Base-by-base conservation (phyloP, 768 basidiomycete species). In the Rhodotorula taiwanensis region DNA sequence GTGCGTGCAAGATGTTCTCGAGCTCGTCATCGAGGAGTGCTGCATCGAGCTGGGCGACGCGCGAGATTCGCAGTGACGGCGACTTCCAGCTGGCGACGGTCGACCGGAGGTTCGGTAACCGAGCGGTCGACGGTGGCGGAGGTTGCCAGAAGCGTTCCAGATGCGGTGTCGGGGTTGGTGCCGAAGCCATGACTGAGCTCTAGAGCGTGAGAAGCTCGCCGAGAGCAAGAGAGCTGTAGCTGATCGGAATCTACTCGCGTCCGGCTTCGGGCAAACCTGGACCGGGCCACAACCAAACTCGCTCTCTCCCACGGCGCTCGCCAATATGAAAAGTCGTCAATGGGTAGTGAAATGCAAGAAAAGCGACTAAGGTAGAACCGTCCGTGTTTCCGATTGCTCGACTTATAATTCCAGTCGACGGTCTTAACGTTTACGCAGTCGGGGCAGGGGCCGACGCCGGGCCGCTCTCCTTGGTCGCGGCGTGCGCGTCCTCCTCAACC, bases 1-100 rank as follows among this genome's bases (percentile, higher is more conserved):
- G 92, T 57, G 88, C 88, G 71, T 83, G 84, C 36, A 98, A 80
- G 63, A 95, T 77, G 33, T 84, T 81, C 36, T 87, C 83, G 23
- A 98, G 82, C 66, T 95, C 91, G 69, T 85, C 83, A 77, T 98
- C 94, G 52, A 97, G 81, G 28, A 93, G 80, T 70, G 90, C 86
- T 5, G 93, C 84, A 75, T 98, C 94, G 56, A 97, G 83, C 75
- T 94, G 89, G 13, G 88, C 87, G 52, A 98, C 90, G 48, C 92
- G 87, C 30, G 83, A 78, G 34, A 85, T 55, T 16, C 57, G 55
- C 21, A 64, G 59, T n/a, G 59, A 31, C 4, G 60, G 62, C 20
- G 62, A 58, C 16, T 59, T 43, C 28, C 53, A 30, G 9, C 14
- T 13, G 2, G 55, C 21, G 18, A 64, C 56, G 8, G 56, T 42